Evolutionary conservation across 768 basidiomycete genomes (phyloP), one percentile per base, ranked within the genome.

Genomic region (Trametes cubensis): DNA sequence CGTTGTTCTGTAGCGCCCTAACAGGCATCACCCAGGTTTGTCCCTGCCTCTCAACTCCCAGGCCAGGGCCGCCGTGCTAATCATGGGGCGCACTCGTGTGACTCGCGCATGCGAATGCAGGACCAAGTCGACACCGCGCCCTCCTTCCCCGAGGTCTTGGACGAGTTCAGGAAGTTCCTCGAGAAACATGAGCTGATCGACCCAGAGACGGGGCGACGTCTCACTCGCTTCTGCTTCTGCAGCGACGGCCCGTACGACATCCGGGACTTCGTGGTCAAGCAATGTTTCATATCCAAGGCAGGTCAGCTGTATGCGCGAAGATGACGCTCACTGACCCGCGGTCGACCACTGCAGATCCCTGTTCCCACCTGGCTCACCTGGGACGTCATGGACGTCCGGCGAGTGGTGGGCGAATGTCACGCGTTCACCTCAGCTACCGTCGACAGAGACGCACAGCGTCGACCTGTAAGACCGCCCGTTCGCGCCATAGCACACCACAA

Each of bases 21-120:
- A 99, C 96, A 11, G 94, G 95, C 18, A 95, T 99, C 60, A 88
- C 87, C 2, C 96, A 99, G 81, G 95, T 95, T 62, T 64, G 86
- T 78, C 21, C 50, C 25, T 55, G 71, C 34, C 28, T 46, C 53
- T 61, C 47, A 40, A 11, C 6, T 38, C 25, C 15, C 3, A 8
- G 18, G 55, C 20, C n/a, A 20, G n/a, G 49, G 47, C 58, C 41
- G 41, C 38, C 21, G 58, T 53, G 52, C 58, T 38, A 49, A 47
- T 25, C 34, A 54, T 48, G 47, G 46, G 41, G 11, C 40, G 6
- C 26, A 23, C n/a, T 56, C 65, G 47, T 56, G 53, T 50, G 54
- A 60, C 28, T 21, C 20, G 14, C n/a, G 26, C 41, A 17, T 42
- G 40, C 45, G n/a, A 17, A 34, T 58, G n/a, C 72, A 97, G 94